These are phyloP conservation scores for Dianthus caryophyllus DNA, from an alignment of 148 eudicot species.

Conservation along the genomic window DNA sequence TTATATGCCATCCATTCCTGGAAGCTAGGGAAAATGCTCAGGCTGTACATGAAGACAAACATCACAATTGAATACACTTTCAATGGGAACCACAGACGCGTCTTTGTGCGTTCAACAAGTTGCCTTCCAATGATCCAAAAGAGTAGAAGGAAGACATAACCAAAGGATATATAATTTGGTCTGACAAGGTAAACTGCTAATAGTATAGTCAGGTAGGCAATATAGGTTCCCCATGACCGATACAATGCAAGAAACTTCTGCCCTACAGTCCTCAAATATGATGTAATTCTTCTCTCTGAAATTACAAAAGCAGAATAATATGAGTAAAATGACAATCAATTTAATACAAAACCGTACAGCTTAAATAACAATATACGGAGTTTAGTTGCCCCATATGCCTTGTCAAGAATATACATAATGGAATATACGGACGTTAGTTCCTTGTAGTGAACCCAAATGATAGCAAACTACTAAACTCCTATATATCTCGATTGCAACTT, in stretches of 20 bases:
- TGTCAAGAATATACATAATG: background rate
- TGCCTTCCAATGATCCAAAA: conserved; percentile 97
- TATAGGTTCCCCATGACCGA: conserved; percentile 86
- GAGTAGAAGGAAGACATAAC: conserved; percentile 84
- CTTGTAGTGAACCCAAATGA: background rate
- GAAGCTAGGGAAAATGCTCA: conserved; percentile 79
- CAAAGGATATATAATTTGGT: conserved; percentile 87
- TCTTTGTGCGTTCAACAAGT: conserved; percentile 80
- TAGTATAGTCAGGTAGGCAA: conserved; percentile 83
- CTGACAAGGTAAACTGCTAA: conserved; percentile 70
- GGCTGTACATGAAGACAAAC: conserved; percentile 67
- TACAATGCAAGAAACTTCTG: conserved; percentile 63
- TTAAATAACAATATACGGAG: background rate
- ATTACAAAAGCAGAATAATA: conserved; percentile 22
- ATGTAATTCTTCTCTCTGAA: conserved; percentile 88
- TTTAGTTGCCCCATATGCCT: conserved; percentile 2
- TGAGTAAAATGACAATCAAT: background rate
- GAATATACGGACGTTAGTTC: background rate
- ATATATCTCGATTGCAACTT: background rate
- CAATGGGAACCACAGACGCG: conserved; percentile 92
- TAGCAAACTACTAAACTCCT: background rate
- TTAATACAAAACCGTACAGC: conserved; percentile 2
- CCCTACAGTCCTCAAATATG: conserved; percentile 80
- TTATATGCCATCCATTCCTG: conserved; percentile 58
- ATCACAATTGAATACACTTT: conserved; percentile 74